These are phyloP conservation scores for Aspergillus mulundensis DNA, from an alignment of 495 filamentous ascomycete species.

Conservation along the genomic window DNA sequence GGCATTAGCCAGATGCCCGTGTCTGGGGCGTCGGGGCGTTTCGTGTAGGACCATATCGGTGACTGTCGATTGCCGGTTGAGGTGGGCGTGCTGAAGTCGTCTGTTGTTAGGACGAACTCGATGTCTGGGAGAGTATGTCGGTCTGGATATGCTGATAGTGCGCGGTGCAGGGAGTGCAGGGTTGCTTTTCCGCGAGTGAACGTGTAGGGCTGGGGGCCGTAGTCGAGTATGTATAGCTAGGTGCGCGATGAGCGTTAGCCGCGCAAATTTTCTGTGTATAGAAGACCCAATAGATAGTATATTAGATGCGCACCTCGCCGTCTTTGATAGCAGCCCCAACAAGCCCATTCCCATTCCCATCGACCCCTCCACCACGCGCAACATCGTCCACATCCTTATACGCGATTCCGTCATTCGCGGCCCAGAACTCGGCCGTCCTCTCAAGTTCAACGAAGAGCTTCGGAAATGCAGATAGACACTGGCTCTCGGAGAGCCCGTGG, in stretches of 20 bases:
- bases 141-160: constrained; percentile 38
- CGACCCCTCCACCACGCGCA: constrained; percentile 18
- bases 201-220: constrained; percentile 28
- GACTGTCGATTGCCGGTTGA: neutral
- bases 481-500: constrained; percentile 35
- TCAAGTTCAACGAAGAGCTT: constrained; percentile 41
- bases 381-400: neutral
- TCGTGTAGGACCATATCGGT: constrained; percentile 53
- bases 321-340: constrained; percentile 38
- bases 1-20: constrained; percentile 65
- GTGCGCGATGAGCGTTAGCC: too few relatives aligned
- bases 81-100: constrained; percentile 37
- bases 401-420: neutral
- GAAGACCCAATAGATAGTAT: too few relatives aligned
- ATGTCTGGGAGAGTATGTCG: constrained; percentile 54
- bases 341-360: constrained; percentile 30
- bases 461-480: constrained; percentile 43
- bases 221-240: constrained; percentile 42
- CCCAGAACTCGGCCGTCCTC: neutral
- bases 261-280: too few relatives aligned
- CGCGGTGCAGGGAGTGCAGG: constrained; percentile 36
- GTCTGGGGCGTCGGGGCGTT: constrained; percentile 41
- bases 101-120: constrained; percentile 53
- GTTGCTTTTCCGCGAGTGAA: constrained; percentile 38
- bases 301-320: constrained; percentile 32